A percentile compares a stretch with the other conserved stretches of the same genome.
These are phyloP conservation scores for Epichloe brachyelytri DNA, from an alignment of 2,329 filamentous ascomycete species.

Conservation along the genomic window DNA sequence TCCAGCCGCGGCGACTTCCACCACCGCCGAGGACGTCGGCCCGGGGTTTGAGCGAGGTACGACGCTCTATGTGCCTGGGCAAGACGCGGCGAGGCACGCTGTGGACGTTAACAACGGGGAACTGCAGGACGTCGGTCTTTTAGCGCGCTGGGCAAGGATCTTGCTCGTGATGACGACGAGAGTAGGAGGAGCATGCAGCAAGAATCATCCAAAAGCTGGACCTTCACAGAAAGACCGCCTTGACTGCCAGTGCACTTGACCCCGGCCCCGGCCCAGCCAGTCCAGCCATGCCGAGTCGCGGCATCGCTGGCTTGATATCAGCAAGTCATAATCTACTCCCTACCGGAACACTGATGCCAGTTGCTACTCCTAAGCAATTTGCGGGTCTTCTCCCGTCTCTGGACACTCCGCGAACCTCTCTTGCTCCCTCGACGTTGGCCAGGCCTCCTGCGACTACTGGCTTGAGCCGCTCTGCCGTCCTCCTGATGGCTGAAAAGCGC, in stretches of 20 bases:
- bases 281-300: conserved; percentile 34
- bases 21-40: conserved; percentile 32
- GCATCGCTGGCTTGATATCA: conserved; percentile 76
- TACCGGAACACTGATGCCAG: conserved; percentile 18
- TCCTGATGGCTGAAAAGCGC: conserved; percentile 64
- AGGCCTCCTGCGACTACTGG: conserved; percentile 75
- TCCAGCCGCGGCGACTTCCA: conserved; percentile 43
- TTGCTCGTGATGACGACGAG: conserved; percentile 56
- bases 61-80: conserved; percentile 50
- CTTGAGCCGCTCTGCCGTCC: conserved; percentile 73
- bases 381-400: conserved; percentile 23
- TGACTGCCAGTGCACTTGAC: conserved; percentile 30
- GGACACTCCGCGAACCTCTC: conserved; percentile 42
- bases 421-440: conserved; percentile 73
- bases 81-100: conserved; percentile 52
- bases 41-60: conserved; percentile 42
- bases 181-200: conserved; percentile 68
- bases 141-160: conserved; percentile 34
- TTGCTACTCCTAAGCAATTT: conserved; percentile 16
- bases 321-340: conserved; percentile 71
- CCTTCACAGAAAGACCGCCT: conserved; percentile 66
- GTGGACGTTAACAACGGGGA: conserved; percentile 48
- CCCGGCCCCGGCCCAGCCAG: conserved; percentile 10
- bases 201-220: conserved; percentile 90
- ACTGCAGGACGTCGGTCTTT: conserved; percentile 40